Conservation (phyloP, 2,329 filamentous ascomycete genomes). For the Stagonosporopsis tanaceti region DNA sequence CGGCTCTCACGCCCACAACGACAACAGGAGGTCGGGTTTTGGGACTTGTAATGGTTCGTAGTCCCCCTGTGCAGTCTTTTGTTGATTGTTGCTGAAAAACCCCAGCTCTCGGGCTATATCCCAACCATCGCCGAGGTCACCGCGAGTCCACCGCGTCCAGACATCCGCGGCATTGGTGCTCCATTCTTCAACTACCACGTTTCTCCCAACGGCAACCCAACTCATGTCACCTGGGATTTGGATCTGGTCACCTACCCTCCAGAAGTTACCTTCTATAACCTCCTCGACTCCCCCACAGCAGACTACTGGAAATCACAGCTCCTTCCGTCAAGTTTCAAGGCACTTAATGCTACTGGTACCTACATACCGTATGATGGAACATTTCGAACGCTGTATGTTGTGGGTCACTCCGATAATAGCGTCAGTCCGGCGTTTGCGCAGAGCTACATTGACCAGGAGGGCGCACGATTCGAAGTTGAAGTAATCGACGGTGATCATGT, state of each 20-base stretch:
- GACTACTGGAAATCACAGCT: slow-evolving; percentile 24
- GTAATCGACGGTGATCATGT: slow-evolving; percentile 31
- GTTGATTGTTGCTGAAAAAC: neutral
- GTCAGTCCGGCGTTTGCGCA: slow-evolving; percentile 25
- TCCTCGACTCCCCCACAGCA: slow-evolving; percentile 18
- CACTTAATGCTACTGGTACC: slow-evolving; percentile 30
- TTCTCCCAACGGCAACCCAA: slow-evolving; percentile 5
- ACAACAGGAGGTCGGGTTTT: slow-evolving; percentile 24
- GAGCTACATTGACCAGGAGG: slow-evolving; percentile 28
- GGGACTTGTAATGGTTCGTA: slow-evolving; percentile 27
- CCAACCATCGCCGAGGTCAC: slow-evolving; percentile 32
- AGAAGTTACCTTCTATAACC: slow-evolving; percentile 33
- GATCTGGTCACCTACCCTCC: slow-evolving; percentile 26
- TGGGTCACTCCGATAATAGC: slow-evolving; percentile 29
- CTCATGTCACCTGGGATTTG: slow-evolving; percentile 22
- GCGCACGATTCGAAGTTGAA: slow-evolving; percentile 27
- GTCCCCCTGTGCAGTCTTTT: too few species aligned
- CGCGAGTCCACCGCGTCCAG: slow-evolving; percentile 16
- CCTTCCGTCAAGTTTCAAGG: slow-evolving; percentile 27
- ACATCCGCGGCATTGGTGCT: slow-evolving; percentile 29
- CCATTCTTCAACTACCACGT: slow-evolving; percentile 29
- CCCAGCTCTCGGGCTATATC: slow-evolving; percentile 31
- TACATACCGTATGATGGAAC: slow-evolving; percentile 39
- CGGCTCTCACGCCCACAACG: neutral
- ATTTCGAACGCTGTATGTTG: slow-evolving; percentile 33